Conservation (phyloP, 2,329 filamentous ascomycete species). For the Pseudovirgaria hyperparasitica region DNA sequence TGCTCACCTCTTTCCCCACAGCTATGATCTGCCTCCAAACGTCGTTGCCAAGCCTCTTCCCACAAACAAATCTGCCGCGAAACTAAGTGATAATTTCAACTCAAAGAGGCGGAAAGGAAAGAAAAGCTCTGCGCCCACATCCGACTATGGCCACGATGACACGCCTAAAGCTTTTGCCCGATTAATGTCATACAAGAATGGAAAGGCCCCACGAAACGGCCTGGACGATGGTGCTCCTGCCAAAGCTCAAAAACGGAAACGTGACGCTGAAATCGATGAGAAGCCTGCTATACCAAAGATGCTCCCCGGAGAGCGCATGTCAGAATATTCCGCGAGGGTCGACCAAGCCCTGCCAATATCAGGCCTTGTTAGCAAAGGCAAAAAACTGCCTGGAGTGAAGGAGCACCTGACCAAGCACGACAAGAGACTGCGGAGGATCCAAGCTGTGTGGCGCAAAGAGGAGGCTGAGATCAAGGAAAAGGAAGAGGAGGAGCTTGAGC, state of each 20-base stretch:
- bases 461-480: constrained; percentile 50
- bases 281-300: constrained; percentile 48
- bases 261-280: constrained; percentile 12
- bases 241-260: constrained; percentile 37
- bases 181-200: constrained; percentile 64
- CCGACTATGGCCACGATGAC: constrained; percentile 55
- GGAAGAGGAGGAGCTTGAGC: constrained; percentile 63
- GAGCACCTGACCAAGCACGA: constrained; percentile 66
- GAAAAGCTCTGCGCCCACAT: constrained; percentile 24
- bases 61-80: constrained; percentile 31
- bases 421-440: constrained; percentile 55
- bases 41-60: constrained; percentile 46
- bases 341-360: constrained; percentile 70
- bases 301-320: constrained; percentile 67
- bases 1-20: constrained; percentile 33
- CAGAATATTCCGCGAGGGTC: constrained; percentile 71
- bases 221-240: constrained; percentile 55
- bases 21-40: constrained; percentile 49
- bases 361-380: constrained; percentile 49
- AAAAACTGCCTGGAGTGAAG: constrained; percentile 53
- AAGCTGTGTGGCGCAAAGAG: constrained; percentile 44
- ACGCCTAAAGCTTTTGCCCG: constrained; percentile 79
- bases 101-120: constrained; percentile 24
- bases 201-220: constrained; percentile 42
- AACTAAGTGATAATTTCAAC: constrained; percentile 18